Base-by-base conservation (phyloP, 1,139 yeast species). In the Sugiyamaella castrensis region DNA sequence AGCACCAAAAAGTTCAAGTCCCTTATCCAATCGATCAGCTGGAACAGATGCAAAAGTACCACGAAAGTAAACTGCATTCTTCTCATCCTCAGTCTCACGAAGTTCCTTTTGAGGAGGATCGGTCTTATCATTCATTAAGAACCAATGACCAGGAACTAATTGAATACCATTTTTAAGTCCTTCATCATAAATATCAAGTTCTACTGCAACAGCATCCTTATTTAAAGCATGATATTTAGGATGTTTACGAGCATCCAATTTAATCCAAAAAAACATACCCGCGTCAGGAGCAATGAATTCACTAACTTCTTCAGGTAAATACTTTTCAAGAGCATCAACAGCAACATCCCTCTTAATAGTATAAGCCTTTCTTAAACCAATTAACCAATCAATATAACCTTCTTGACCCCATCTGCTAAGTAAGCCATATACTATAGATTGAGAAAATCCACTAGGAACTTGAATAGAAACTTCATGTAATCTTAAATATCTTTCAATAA, bases 101-200 rank as follows among this genome's bases (percentile, higher is more conserved):
- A 55, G 52, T 38, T 56, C 58, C 36, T 55, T 56, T 57, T 79
- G 89, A 24, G 84, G 82, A 36, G 71, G 70, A 47, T 44, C 58
- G 40, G 76, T 69, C 49, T 68, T 64, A 56, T 70, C 73, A 27
- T 64, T 62, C 32, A 77, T 74, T 63, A 76, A 74, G 74, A 89
- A 89, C 96, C 96, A 89, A 47, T 92, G 86, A 28, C 96, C 96
- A 39, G 95, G 95, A 57, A 87, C 83, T 79, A 89, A 74, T 63
- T 87, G 75, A 55, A 84, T 77, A 24, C 94, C 92, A 56, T 75
- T 72, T 56, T 77, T 72, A 53, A 88, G 73, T 15, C 81, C 84
- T 54, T 73, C 73, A 60, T 85, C 83, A 68, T 82, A 87, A 41
- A 88, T 64, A 30, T 81, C 77, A 31, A 60, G 67, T 72, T 88